Base-by-base conservation (phyloP, 2,329 filamentous ascomycete species). In the Fusarium coicis region DNA sequence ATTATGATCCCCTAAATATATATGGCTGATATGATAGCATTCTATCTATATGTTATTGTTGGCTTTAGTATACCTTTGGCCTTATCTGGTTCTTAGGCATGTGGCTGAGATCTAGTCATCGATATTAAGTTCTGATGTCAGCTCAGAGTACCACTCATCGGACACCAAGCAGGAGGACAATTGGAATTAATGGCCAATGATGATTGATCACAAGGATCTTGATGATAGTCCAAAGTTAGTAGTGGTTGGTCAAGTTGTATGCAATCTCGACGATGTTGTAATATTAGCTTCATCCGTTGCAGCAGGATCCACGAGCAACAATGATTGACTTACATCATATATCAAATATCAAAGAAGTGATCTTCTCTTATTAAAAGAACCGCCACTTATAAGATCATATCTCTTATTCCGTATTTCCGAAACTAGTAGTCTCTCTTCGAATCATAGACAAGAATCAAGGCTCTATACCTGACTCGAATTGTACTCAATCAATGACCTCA, bases 401-500 rank as follows among this genome's bases (percentile, higher is more conserved):
- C 5, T 28, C 50, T 39, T 53, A n/a, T n/a, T 53, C 34, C 50
- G 50, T 54, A 54, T 54, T 39, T 54, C 50, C 50, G 34, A 54
- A 28, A 40, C 23, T 40, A 28, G 14, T 39, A 18, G 16, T 10
- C 12, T 36, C 16, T 15, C 15, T n/a, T 49, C 42, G 23, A 57
- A 18, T 36, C 54, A 50, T 19, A 43, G 37, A 15, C 34, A 23
- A 40, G n/a, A 21, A 23, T 39, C n/a, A 26, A 30, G 28, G 10
- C 16, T 26, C 18, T 18, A n/a, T 66, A 26, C 32, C n/a, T 66
- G 61, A 66, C 64, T 66, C 36, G n/a, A 63, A n/a, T 18, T 18
- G 15, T 19, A 16, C 30, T 28, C 21, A 14, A 53, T 67, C 64
- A 47, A 68, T 68, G 42, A 68, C 42, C 36, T 69, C 65, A 69